Conservation (phyloP, 208 protist species). For the Trypanosoma cruzi region DNA sequence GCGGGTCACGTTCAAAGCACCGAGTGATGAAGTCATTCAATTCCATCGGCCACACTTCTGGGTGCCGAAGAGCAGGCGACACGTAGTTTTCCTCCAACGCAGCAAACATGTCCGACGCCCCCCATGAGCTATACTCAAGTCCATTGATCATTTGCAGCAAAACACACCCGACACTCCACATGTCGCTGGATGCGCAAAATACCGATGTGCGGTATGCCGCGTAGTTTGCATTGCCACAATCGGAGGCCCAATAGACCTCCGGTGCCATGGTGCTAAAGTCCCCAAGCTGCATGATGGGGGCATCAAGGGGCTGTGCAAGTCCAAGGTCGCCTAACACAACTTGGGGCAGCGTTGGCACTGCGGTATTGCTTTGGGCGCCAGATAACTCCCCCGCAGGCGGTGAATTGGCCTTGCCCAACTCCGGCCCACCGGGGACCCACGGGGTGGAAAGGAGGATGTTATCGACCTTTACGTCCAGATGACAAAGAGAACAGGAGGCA, state of each 20-base stretch:
- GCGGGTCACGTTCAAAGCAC: slow-evolving; percentile 33
- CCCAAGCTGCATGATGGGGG: slow-evolving; percentile 31
- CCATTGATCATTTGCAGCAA: slow-evolving; percentile 32
- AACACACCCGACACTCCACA: slow-evolving; percentile 33
- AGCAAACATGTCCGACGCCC: slow-evolving; percentile 6
- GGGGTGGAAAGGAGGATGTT: slow-evolving; percentile 35
- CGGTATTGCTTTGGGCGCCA: not conserved
- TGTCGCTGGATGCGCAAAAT: slow-evolving; percentile 18
- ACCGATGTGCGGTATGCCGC: slow-evolving; percentile 1
- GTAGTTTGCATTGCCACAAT: not conserved
- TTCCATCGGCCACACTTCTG: slow-evolving; percentile 22
- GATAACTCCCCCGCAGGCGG: not conserved
- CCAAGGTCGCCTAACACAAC: slow-evolving; percentile 36
- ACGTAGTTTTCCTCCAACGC: slow-evolving; percentile 25
- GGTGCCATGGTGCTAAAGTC: slow-evolving; percentile 46
- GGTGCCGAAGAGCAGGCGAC: slow-evolving; percentile 22
- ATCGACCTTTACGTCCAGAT: slow-evolving; percentile 41
- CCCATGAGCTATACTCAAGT: slow-evolving; percentile 14
- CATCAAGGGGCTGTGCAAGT: slow-evolving; percentile 29
- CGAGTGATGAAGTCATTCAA: slow-evolving; percentile 25
- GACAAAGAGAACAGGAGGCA: slow-evolving; percentile 12
- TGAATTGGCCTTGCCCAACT: not conserved
- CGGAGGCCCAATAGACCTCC: slow-evolving; percentile 32
- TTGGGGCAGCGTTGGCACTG: not conserved
- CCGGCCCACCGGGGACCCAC: not conserved